Evolutionary conservation across 2,329 filamentous ascomycete genomes (phyloP), one percentile per base, ranked within the genome.

Genomic region (Botryotinia narcissicola): DNA sequence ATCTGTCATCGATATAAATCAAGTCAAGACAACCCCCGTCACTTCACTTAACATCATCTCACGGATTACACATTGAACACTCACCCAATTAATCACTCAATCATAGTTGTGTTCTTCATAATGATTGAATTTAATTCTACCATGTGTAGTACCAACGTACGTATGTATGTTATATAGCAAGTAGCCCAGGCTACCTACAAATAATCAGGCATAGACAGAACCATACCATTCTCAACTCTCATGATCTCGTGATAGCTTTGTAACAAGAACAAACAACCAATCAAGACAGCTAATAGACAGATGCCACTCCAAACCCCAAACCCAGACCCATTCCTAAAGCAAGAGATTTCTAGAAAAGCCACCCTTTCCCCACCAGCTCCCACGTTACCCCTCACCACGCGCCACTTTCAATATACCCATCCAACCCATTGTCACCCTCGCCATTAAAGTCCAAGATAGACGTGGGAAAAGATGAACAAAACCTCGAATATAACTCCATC

Each of bases 391-490:
- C 64, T 42, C 35, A 40, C 48, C 64, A 40, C 64, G 51, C 35
- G 37, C 64, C 64, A 54, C 64, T 68, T 68, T 54, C 64, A 68
- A 68, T 54, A 68, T 68, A 68, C 37, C 64, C 48, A 68, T 68
- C 64, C 64, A 57, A 68, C 48, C 64, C 46, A 68, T 42, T 42
- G 48, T 37, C 64, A 54, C 35, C 64, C 18, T 68, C 48, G 54
- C 54, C 64, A 68, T 68, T 68, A 68, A 32, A 68, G 46, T 57
- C 64, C 64, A 68, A 68, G 46, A 68, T 40, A 54, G 48, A 48
- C 64, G 22, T 8, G 64, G 25, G 46, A 57, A 29, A 68, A 54
- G 64, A 57, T 68, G 64, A 68, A 68, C 64, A 57, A 9, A 68
- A 40, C 40, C 35, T 46, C 64, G n/a, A 57, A 57, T 54, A 37